phyloP scores from a whole-genome alignment of 2,329 filamentous ascomycete genomes.

The Pseudogymnoascus sp. region DNA sequence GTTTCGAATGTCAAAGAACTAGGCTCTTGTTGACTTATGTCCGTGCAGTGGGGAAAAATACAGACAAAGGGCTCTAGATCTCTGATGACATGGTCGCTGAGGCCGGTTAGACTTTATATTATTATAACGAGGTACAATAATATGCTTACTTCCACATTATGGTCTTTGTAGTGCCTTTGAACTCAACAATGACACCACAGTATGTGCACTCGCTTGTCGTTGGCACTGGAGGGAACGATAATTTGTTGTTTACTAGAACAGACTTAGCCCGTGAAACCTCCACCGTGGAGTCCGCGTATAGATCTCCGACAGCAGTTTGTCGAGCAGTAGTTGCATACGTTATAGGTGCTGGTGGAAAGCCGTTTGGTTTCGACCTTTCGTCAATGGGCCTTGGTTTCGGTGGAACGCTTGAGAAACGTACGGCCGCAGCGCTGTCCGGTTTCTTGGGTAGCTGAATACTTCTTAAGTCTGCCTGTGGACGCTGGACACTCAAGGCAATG shows the following conservation, averaged over 20 bases:
- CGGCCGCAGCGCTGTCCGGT: conserved; percentile 10
- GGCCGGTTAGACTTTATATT: too few relatives aligned
- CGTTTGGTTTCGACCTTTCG: too few relatives aligned
- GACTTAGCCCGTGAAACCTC: conserved; percentile 19
- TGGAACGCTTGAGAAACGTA: background rate
- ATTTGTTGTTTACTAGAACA: conserved; percentile 18
- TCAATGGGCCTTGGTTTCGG: too few relatives aligned
- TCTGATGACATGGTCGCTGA: conserved; percentile 12
- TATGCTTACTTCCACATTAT: conserved; percentile 12
- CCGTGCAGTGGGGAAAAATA: background rate
- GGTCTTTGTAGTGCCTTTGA: conserved; percentile 11
- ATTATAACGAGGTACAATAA: too few relatives aligned
- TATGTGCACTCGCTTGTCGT: conserved; percentile 16
- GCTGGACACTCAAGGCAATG: conserved; percentile 14
- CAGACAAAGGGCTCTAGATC: conserved; percentile 17
- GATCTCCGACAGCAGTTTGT: conserved; percentile 18
- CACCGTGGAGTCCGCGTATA: conserved; percentile 16
- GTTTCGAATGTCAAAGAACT: conserved; percentile 18
- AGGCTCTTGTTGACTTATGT: conserved; percentile 7
- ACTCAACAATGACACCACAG: conserved; percentile 19
- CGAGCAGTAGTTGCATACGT: conserved; percentile 20
- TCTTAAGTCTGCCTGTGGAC: too few relatives aligned
- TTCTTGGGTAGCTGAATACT: conserved; percentile 11
- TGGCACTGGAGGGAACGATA: conserved; percentile 18
- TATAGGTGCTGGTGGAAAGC: conserved; percentile 7